Conservation (phyloP, 306 rosid genomes). For the Luffa aegyptiaca region DNA sequence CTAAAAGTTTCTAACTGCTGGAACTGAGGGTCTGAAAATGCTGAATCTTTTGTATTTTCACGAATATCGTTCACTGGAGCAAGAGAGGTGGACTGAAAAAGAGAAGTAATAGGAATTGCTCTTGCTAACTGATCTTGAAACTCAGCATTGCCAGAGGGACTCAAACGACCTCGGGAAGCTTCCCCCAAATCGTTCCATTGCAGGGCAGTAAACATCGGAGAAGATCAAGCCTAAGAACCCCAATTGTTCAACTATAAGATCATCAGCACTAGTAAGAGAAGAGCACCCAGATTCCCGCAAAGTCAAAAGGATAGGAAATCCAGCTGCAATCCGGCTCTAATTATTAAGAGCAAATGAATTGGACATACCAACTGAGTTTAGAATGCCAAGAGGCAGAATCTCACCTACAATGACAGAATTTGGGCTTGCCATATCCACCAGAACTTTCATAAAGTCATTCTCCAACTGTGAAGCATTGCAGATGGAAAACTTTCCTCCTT, state of each 20-base stretch:
- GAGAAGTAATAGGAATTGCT: conserved; percentile 21
- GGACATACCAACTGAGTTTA: conserved; percentile 35
- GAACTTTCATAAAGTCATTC: conserved; percentile 24
- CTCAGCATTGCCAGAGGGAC: conserved; percentile 22
- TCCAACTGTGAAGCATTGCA: conserved; percentile 23
- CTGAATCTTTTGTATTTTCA: conserved; percentile 35
- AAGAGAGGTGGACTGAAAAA: conserved; percentile 28
- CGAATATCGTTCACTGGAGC: conserved; percentile 33
- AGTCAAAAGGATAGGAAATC: conserved; percentile 35
- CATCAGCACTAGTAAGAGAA: conserved; percentile 10
- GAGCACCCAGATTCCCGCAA: conserved; percentile 16
- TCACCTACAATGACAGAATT: conserved; percentile 25
- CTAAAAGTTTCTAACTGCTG: conserved; percentile 23
- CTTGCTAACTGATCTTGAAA: conserved; percentile 29
- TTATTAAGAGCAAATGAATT: conserved; percentile 39
- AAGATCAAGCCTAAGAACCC: conserved; percentile 13
- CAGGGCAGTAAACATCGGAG: conserved; percentile 22
- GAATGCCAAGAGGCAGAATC: conserved; percentile 24
- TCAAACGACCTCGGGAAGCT: conserved; percentile 12
- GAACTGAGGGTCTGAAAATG: conserved; percentile 24
- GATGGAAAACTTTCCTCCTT: background rate
- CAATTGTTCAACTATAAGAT: conserved; percentile 16
- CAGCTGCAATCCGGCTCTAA: conserved; percentile 23
- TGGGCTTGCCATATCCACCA: conserved; percentile 21
- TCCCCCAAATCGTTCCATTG: conserved; percentile 14